Base-by-base conservation (phyloP, 2,329 filamentous ascomycete species). In the Calonectria pauciramosa region DNA sequence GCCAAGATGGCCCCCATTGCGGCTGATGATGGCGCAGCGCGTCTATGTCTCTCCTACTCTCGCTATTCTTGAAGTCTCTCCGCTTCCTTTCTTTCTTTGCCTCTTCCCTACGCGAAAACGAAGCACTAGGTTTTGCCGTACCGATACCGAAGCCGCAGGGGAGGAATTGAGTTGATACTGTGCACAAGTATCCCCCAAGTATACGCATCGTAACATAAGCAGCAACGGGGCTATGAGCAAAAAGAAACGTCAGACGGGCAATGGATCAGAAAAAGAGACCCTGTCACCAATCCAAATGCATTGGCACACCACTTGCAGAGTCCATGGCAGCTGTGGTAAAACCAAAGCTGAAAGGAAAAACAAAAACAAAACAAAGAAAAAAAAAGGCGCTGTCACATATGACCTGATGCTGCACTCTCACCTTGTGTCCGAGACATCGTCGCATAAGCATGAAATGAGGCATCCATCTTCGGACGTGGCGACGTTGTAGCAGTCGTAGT, bases 191-290 rank as follows among this genome's bases (percentile, higher is more conserved):
- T 41, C 56, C 23, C 11, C n/a, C 36, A 38, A 41, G 56, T 63
- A 63, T 36, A 59, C 32, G n/a, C 23, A 16, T 18, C 36, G 56
- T 41, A 41, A 41, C 34, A 41, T 63, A 63, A 63, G 56, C 56
- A 16, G 23, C 56, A 26, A 63, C 56, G 56, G 56, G 56, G 56
- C 56, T 10, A 63, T 63, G 56, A 38, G 14, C 56, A 47, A 41
- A 59, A 63, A 63, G 56, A 63, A 63, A 41, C 56, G 56, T 63
- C 56, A 63, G 56, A 63, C 56, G 36, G 56, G 18, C 26, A 63
- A 41, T 18, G 56, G 56, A 36, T 63, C 56, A 30, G 56, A 63
- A 63, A 9, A 14, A 20, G 56, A 63, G 34, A 63, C 56, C 56
- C 56, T 63, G 56, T 63, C 34, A 7, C 34, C 23, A 41, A 13